A percentile compares a stretch with the other conserved stretches of the same genome.
Conservation (phyloP, 495 filamentous ascomycete genomes). For the Talaromyces thailandensis region DNA sequence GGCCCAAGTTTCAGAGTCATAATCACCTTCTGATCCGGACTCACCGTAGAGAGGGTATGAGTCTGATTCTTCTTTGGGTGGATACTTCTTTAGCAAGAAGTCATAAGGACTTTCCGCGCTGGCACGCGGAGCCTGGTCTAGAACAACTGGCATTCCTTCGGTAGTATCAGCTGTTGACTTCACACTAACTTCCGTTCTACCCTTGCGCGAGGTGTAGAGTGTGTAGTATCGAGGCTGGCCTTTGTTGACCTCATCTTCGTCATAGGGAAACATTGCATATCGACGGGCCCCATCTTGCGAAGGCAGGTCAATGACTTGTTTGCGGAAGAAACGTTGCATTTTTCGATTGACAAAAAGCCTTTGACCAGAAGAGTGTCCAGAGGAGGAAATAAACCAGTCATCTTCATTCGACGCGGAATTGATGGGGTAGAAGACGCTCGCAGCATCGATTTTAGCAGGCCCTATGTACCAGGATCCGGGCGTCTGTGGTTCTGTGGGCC, state of each 20-base stretch:
- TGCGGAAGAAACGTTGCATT: conserved; percentile 15
- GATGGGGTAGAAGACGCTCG: conserved; percentile 18
- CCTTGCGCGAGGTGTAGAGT: conserved; percentile 15
- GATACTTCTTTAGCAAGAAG: conserved; percentile 39
- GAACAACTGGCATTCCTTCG: not conserved
- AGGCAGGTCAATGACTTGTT: conserved; percentile 11
- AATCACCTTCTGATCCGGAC: conserved; percentile 47
- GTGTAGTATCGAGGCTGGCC: conserved; percentile 14
- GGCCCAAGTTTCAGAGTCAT: conserved; percentile 46
- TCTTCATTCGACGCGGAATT: conserved; percentile 6
- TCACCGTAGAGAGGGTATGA: conserved; percentile 57
- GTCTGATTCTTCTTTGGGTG: conserved; percentile 32
- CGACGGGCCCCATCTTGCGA: conserved; percentile 4
- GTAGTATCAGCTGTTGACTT: conserved; percentile 9
- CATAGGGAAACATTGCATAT: conserved; percentile 20
- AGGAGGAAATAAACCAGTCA: conserved; percentile 12
- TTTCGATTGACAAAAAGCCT: conserved; percentile 18
- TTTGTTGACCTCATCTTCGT: conserved; percentile 5
- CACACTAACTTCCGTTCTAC: conserved; percentile 15
- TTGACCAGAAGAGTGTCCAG: conserved; percentile 14
- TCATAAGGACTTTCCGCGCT: conserved; percentile 14
- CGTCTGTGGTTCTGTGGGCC: not conserved
- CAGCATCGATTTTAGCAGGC: conserved; percentile 10
- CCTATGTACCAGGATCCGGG: conserved; percentile 21
- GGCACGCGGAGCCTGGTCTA: not conserved